Evolutionary conservation across 148 eudicot species (phyloP).

Genomic region (Limonium bicolor): DNA sequence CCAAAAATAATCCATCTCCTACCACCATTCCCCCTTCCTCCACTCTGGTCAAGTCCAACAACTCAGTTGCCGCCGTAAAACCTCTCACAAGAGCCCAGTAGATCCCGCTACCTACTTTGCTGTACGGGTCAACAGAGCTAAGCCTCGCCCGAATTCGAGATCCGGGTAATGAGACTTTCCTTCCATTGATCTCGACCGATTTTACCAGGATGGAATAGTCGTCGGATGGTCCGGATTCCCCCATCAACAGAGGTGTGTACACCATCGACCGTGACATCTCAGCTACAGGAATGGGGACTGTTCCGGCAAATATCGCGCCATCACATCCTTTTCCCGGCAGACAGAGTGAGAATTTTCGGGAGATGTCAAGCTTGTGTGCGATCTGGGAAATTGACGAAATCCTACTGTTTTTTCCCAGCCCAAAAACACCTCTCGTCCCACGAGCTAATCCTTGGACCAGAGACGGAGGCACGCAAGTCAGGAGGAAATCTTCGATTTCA

Average conservation of each 20-base stretch:
- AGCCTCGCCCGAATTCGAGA: background rate
- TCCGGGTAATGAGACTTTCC: background rate
- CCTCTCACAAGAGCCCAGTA: background rate
- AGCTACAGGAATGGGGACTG: background rate
- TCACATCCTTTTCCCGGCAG: background rate
- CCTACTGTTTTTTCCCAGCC: conserved; percentile 1
- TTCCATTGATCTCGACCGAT: background rate
- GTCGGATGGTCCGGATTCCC: background rate
- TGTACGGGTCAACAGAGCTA: conserved; percentile 2
- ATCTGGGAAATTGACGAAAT: background rate
- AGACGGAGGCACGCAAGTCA: background rate
- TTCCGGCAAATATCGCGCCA: conserved; percentile 1
- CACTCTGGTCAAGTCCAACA: background rate
- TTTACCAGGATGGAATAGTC: conserved; percentile 3
- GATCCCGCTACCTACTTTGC: background rate
- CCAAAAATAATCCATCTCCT: too few species aligned
- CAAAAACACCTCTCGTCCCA: conserved; percentile 1
- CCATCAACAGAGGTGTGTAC: background rate
- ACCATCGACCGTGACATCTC: background rate
- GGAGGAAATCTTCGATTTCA: background rate
- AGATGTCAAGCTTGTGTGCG: background rate
- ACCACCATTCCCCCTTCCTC: background rate
- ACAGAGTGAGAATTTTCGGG: background rate
- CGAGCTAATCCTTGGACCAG: background rate
- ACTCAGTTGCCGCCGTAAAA: background rate